Evolutionary conservation across 2,329 filamentous ascomycete species (phyloP).

Genomic region (Corinectria fuckeliana): DNA sequence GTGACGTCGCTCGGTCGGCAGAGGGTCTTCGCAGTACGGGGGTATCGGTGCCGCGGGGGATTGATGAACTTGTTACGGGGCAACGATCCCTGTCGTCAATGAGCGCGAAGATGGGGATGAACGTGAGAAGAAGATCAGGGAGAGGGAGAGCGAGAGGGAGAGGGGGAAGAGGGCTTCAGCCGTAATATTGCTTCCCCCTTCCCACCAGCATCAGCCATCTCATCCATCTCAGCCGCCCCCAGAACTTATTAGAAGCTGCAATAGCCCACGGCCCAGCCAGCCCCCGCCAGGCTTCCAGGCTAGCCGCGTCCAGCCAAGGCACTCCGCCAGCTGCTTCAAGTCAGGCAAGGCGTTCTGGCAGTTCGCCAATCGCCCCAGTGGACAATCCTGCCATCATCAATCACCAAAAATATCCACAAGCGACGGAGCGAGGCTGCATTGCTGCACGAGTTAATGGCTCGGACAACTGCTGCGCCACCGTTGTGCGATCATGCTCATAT

Average conservation of each 20-base stretch:
- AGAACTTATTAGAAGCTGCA: not conserved
- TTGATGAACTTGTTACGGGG: not conserved
- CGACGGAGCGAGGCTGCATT: not conserved
- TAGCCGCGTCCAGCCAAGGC: slow-evolving; percentile 29
- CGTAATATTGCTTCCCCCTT: not conserved
- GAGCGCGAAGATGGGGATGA: not conserved
- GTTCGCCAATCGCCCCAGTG: slow-evolving; percentile 17
- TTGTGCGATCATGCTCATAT: not conserved
- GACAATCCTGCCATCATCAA: not conserved
- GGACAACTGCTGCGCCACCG: not conserved
- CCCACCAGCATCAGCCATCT: slow-evolving; percentile 3
- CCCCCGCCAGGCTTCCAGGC: slow-evolving; percentile 32
- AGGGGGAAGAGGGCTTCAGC: not conserved
- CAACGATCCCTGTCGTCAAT: slow-evolving; percentile 7
- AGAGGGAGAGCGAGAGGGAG: not conserved
- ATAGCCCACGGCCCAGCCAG: slow-evolving; percentile 21
- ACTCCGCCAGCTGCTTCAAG: slow-evolving; percentile 18
- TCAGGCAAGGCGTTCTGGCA: slow-evolving; percentile 23
- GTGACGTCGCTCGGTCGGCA: not conserved
- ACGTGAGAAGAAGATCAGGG: not conserved
- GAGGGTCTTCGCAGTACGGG: not conserved
- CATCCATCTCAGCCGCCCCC: slow-evolving; percentile 18
- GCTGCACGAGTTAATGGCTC: not conserved
- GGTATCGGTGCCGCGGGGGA: not conserved
- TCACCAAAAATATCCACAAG: not conserved